Evolutionary conservation across 2,329 filamentous ascomycete species (phyloP).

Genomic region (Hortaea sp.): DNA sequence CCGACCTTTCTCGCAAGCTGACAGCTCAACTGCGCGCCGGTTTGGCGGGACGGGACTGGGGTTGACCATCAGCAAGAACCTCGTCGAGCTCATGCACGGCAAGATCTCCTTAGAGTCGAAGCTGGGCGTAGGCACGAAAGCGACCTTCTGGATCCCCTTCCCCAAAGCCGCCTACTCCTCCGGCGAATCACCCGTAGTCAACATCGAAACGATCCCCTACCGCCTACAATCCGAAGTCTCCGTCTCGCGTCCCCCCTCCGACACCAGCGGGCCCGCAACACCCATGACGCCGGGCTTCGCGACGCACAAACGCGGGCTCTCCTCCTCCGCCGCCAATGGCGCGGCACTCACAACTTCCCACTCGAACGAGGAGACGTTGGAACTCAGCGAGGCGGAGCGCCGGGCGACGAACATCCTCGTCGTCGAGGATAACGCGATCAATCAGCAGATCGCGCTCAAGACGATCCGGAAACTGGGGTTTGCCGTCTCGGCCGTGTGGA

Average conservation of each 20-base stretch:
- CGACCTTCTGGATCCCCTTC: conserved; percentile 68
- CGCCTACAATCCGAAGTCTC: conserved; percentile 48
- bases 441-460: conserved; percentile 60
- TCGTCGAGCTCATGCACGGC: conserved; percentile 70
- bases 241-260: conserved; percentile 58
- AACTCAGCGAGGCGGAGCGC: conserved; percentile 49
- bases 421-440: conserved; percentile 63
- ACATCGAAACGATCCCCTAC: conserved; percentile 56
- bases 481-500: conserved; percentile 61
- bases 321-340: conserved; percentile 6
- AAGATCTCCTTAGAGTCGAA: conserved; percentile 60
- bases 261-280: conserved; percentile 39
- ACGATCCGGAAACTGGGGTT: conserved; percentile 67
- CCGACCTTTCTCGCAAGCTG: conserved; percentile 72
- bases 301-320: conserved; percentile 9
- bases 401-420: conserved; percentile 60
- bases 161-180: conserved; percentile 51
- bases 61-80: conserved; percentile 70
- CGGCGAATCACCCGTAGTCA: conserved; percentile 43
- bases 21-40: conserved; percentile 66
- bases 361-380: conserved; percentile 20
- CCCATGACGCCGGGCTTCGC: conserved; percentile 14
- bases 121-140: conserved; percentile 59
- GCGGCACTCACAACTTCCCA: not conserved
- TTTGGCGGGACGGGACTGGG: conserved; percentile 73